Evolutionary conservation across 441 rosid species (phyloP).

Genomic region (Euphorbia corollata): DNA sequence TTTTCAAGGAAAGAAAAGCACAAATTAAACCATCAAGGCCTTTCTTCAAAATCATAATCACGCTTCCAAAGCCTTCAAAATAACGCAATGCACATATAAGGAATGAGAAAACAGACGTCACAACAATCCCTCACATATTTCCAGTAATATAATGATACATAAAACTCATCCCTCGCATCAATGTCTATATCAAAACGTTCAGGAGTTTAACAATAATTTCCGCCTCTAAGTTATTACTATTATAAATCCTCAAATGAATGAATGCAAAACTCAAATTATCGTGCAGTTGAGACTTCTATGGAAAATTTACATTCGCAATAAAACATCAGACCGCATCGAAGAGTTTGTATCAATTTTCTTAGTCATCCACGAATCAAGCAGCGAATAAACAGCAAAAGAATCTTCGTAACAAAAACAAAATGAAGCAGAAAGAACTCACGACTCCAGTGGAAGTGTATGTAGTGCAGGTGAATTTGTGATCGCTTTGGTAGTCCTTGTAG

Average conservation of each 20-base stretch:
- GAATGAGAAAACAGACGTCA: background rate
- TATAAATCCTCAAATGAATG: background rate
- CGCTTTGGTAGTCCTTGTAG: constrained; percentile 76
- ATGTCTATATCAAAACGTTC: no score
- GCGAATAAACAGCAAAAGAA: background rate
- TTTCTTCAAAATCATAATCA: background rate
- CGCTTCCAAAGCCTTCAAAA: no score
- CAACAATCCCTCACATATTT: background rate
- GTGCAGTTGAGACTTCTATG: background rate
- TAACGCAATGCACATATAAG: background rate
- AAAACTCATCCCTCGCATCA: no score
- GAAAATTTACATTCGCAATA: background rate
- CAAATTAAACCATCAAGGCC: background rate
- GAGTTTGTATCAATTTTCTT: background rate
- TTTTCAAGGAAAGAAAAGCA: background rate
- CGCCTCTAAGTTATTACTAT: background rate
- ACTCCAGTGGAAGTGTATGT: constrained; percentile 70
- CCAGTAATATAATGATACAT: background rate
- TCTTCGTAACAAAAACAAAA: background rate
- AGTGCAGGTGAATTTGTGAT: constrained; percentile 80
- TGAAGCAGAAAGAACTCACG: constrained; percentile 36
- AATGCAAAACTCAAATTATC: background rate
- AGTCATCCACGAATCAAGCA: constrained; percentile 11
- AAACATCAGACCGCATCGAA: background rate
- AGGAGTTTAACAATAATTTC: no score